Evolutionary conservation across 257 asterid genomes (phyloP).

Genomic region (Rauvolfia tetraphylla): DNA sequence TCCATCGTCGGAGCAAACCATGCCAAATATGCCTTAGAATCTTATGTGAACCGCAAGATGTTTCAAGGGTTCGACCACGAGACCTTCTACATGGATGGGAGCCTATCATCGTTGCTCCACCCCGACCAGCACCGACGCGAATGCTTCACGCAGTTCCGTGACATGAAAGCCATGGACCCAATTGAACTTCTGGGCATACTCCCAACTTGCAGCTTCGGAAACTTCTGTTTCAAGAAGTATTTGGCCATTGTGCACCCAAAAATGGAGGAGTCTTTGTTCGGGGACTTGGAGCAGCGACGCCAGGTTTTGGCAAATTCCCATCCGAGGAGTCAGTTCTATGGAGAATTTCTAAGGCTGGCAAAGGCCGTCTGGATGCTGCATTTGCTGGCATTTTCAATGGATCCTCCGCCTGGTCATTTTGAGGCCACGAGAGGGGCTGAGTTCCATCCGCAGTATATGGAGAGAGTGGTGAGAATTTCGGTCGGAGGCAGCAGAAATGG

Average conservation of each 20-base stretch:
- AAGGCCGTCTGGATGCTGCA: slow-evolving; percentile 95
- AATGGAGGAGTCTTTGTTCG: slow-evolving; percentile 97
- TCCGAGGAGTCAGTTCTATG: slow-evolving; percentile 85
- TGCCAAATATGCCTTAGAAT: slow-evolving; percentile 78
- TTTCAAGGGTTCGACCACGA: slow-evolving; percentile 97
- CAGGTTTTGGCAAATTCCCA: slow-evolving; percentile 77
- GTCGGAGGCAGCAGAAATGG: slow-evolving; percentile 44
- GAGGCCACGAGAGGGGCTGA: slow-evolving; percentile 89
- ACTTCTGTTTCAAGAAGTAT: slow-evolving; percentile 84
- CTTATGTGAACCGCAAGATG: slow-evolving; percentile 76
- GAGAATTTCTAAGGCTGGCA: slow-evolving; percentile 69
- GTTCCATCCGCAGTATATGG: slow-evolving; percentile 88
- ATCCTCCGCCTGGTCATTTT: slow-evolving; percentile 86
- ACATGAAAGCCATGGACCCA: slow-evolving; percentile 96
- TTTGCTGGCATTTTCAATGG: slow-evolving; percentile 80
- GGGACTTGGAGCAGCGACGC: slow-evolving; percentile 91
- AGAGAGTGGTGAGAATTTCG: slow-evolving; percentile 63
- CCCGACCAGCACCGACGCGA: slow-evolving; percentile 87
- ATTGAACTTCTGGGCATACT: slow-evolving; percentile 76
- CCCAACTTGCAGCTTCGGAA: slow-evolving; percentile 88
- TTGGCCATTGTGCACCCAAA: slow-evolving; percentile 84
- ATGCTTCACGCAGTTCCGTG: slow-evolving; percentile 83
- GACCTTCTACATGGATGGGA: slow-evolving; percentile 94
- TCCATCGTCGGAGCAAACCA: slow-evolving; percentile 71
- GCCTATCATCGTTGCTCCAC: slow-evolving; percentile 75